Base-by-base conservation (phyloP, 768 basidiomycete species). In the Tephrocybe sp. region DNA sequence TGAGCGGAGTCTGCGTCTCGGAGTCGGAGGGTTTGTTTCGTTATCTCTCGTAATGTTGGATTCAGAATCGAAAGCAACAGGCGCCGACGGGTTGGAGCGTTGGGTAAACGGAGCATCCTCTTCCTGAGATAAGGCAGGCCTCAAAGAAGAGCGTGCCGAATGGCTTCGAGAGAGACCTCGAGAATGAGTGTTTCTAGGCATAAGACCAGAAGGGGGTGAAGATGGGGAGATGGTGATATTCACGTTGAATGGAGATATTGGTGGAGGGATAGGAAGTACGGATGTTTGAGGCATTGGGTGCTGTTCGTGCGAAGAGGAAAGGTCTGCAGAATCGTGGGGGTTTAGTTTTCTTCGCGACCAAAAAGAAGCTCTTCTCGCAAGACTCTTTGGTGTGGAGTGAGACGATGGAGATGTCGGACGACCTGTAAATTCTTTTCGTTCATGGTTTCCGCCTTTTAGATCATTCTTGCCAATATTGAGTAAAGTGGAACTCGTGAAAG, bases 331-430 rank as follows among this genome's bases (percentile, higher is more conserved):
- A 47, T 52, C 52, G 25, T 58, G 56, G 7, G 64, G 61, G 19
- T 63, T 55, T 13, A 64, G 52, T 50, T 79, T 74, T 66, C 73
- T 83, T 51, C 79, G 77, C 38, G 69, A 71, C 86, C 86, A 89
- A 58, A 88, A 87, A 5, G 87, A 89, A 9, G 81, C 59, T 62
- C 80, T 82, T 43, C 84, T 79, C 9, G 75, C 66, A 26, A 85
- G 54, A 4, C 72, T 58, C 32, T 74, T 78, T 6, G 74, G 63
- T 16, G 67, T 53, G 5, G 62, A n/a, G 44, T 61, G 64, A 5
- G 66, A 49, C 31, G 61, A 28, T 19, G 52, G 28, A 22, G 44
- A 53, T 24, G 49, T 26, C 9, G 50, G 46, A 19, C 22, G 46
- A 34, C 39, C 32, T 13, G 56, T 27, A 32, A 54, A 64, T 52